A percentile compares a stretch with the other conserved stretches of the same genome.
phyloP scores from a whole-genome alignment of 2,329 filamentous ascomycete species.

The Apiospora marii region DNA sequence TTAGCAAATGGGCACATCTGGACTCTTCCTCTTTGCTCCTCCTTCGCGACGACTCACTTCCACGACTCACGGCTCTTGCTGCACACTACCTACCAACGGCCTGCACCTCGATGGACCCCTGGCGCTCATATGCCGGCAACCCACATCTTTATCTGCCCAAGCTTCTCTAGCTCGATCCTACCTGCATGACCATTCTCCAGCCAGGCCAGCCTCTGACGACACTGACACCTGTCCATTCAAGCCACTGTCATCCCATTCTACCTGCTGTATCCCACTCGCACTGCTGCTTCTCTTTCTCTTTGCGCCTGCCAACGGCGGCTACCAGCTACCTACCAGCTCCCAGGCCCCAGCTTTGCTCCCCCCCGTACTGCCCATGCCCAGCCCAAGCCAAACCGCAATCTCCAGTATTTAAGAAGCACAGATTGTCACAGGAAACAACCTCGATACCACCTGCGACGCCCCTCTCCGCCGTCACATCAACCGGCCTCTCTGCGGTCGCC shows the following conservation, averaged over 20 bases:
- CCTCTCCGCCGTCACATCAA: conserved; percentile 5
- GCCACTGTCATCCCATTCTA: conserved; percentile 13
- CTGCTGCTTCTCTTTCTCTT: not conserved
- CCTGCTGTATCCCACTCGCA: not conserved
- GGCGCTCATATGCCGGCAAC: conserved; percentile 1
- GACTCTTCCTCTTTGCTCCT: not conserved
- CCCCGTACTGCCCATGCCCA: not conserved
- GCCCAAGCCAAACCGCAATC: conserved; percentile 3
- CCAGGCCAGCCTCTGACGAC: conserved; percentile 18
- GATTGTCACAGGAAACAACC: conserved; percentile 19
- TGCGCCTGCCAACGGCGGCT: not conserved
- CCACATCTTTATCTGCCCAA: not conserved
- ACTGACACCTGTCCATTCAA: conserved; percentile 20
- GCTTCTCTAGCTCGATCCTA: not conserved
- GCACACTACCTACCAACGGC: not conserved
- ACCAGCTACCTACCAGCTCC: not conserved
- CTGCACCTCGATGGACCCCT: conserved; percentile 3
- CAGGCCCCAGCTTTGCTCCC: no score
- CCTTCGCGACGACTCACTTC: not conserved
- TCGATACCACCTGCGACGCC: conserved; percentile 18
- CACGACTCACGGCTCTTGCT: not conserved
- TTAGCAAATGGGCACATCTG: conserved; percentile 13
- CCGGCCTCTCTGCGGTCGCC: conserved; percentile 5
- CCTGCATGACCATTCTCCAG: not conserved
- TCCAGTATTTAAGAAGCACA: conserved; percentile 18